Conservation (phyloP, 202 grass and related monocot species). For the Thinopyrum obtusiflorum region DNA sequence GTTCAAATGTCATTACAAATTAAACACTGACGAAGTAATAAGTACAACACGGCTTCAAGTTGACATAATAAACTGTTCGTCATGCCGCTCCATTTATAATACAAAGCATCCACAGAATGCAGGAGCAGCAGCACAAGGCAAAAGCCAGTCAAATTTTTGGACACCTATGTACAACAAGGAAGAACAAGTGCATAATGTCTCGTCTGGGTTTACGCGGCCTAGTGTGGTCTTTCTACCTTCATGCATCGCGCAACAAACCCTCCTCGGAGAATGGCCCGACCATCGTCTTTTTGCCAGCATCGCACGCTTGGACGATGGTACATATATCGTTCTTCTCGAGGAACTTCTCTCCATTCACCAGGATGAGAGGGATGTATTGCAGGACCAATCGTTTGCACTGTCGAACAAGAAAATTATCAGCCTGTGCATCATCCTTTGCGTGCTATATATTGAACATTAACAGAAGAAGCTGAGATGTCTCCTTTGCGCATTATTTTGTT, state of each 20-base stretch:
- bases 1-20: neutral
- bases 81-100: neutral
- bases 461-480: neutral
- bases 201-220: neutral
- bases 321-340: slow-evolving; percentile 78
- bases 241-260: neutral
- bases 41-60: no score
- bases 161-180: slow-evolving; percentile 9
- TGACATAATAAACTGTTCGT: no score
- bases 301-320: slow-evolving; percentile 48
- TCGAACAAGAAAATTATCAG: neutral
- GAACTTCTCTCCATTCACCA: slow-evolving; percentile 89
- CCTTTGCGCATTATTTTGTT: neutral
- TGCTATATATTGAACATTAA: neutral
- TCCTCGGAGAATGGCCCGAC: neutral
- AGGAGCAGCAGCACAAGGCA: neutral
- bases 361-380: slow-evolving; percentile 73
- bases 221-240: neutral
- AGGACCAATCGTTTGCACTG: slow-evolving; percentile 93
- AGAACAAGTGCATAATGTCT: neutral
- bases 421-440: no score
- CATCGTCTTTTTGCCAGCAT: slow-evolving; percentile 21
- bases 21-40: no score
- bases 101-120: neutral
- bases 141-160: neutral